These are phyloP conservation scores for Thelonectria rubi DNA, from an alignment of 2,329 filamentous ascomycete species.

Conservation along the genomic window DNA sequence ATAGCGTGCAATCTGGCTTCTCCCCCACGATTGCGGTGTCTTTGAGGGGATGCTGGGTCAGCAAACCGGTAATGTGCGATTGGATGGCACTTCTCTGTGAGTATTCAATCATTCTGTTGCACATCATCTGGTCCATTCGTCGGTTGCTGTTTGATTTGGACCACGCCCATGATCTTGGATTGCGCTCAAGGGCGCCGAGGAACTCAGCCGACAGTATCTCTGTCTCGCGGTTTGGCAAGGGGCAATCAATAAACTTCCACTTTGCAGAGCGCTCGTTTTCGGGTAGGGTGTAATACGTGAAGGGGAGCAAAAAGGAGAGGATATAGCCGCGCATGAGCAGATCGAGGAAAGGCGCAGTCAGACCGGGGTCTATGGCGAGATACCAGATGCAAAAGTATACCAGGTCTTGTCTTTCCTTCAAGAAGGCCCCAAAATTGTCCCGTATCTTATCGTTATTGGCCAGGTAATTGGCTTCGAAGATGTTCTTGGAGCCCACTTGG, in stretches of 20 bases:
- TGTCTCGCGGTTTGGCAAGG: background rate
- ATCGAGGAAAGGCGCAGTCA: slow-evolving; percentile 22
- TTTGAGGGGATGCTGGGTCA: background rate
- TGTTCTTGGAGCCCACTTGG: slow-evolving; percentile 5
- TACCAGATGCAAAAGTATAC: slow-evolving; percentile 12
- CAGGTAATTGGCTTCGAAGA: too few species aligned
- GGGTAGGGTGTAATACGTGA: background rate
- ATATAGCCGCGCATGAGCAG: slow-evolving; percentile 16
- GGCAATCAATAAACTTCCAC: slow-evolving; percentile 9
- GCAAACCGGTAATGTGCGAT: background rate
- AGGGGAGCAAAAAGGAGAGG: slow-evolving; percentile 22
- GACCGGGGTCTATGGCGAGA: slow-evolving; percentile 23
- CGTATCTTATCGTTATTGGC: background rate
- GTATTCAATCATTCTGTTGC: slow-evolving; percentile 16
- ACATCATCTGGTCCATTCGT: background rate
- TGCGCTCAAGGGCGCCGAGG: too few species aligned
- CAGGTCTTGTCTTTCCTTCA: background rate
- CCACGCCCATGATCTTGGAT: too few species aligned
- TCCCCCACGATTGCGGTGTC: background rate
- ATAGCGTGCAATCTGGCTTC: slow-evolving; percentile 16
- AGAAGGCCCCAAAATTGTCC: slow-evolving; percentile 5
- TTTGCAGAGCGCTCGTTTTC: background rate
- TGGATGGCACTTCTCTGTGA: slow-evolving; percentile 7
- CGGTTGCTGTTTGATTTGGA: too few species aligned
- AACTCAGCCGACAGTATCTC: background rate